These are phyloP conservation scores for Geranomyces michiganensis DNA, from an alignment of 192 early-diverging fungal genomes.

Conservation along the genomic window DNA sequence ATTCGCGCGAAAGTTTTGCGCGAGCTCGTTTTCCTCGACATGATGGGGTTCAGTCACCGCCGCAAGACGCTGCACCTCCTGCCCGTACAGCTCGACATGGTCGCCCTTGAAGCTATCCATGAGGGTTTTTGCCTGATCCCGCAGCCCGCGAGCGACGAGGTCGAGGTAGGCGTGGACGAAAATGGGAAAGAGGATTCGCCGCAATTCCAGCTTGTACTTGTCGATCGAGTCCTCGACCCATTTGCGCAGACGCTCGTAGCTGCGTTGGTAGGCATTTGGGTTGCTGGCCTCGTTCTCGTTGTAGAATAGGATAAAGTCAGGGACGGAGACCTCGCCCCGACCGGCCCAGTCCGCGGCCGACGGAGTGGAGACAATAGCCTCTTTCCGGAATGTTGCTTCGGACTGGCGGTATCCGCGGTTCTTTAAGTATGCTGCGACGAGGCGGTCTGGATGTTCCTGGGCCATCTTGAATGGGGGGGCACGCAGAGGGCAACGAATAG, in stretches of 20 bases:
- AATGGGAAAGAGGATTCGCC: constrained; percentile 81
- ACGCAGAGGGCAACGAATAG: too few relatives aligned
- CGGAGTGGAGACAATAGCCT: constrained; percentile 14
- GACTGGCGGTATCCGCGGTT: constrained; percentile 35
- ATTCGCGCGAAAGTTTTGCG: constrained; percentile 76
- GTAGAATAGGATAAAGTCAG: constrained; percentile 69
- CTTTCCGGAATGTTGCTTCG: constrained; percentile 31
- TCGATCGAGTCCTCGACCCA: constrained; percentile 96
- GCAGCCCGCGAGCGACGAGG: constrained; percentile 67
- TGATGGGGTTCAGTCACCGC: constrained; percentile 77
- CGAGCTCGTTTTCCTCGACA: constrained; percentile 77
- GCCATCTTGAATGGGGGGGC: too few relatives aligned
- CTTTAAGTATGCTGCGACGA: constrained; percentile 37
- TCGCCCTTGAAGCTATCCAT: constrained; percentile 75
- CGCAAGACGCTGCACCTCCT: constrained; percentile 69
- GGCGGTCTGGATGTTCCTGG: constrained; percentile 26
- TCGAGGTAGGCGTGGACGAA: constrained; percentile 93
- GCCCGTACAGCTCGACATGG: constrained; percentile 74
- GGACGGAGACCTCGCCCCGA: constrained; percentile 58
- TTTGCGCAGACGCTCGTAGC: constrained; percentile 74
- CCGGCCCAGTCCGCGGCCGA: not conserved
- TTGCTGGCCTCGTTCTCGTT: constrained; percentile 73
- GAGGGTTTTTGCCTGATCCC: constrained; percentile 68
- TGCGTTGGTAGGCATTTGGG: constrained; percentile 79
- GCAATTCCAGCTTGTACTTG: constrained; percentile 88